Percentiles rank a stretch among this genome's conserved stretches.
Conservation (phyloP, 768 basidiomycete species). For the Goffeauzyma gilvescens region DNA sequence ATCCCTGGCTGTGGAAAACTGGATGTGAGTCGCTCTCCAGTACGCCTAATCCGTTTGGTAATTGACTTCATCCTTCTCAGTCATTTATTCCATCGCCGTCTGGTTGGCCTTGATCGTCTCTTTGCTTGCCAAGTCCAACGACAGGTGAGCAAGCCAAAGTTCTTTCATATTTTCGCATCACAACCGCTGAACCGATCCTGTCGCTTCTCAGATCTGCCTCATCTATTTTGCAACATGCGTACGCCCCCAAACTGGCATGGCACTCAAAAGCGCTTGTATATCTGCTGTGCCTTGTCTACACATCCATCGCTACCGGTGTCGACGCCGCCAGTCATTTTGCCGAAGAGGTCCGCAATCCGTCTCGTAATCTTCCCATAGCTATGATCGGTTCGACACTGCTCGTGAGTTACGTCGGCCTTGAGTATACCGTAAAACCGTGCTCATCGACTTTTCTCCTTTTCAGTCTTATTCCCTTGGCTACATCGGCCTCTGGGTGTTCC, state of each 20-base stretch:
- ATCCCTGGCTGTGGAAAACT: too few species aligned
- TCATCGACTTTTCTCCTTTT: slow-evolving; percentile 6
- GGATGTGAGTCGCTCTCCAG: too few species aligned
- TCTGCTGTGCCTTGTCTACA: slow-evolving; percentile 32
- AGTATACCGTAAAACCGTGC: background rate
- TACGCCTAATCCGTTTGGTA: too few species aligned
- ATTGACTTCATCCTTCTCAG: too few species aligned
- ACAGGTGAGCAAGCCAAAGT: background rate
- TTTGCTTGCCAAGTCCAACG: slow-evolving; percentile 9
- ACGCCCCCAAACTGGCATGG: slow-evolving; percentile 22
- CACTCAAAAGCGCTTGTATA: slow-evolving; percentile 29
- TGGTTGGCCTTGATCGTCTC: slow-evolving; percentile 24
- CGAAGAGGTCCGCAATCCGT: slow-evolving; percentile 34
- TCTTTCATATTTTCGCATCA: background rate
- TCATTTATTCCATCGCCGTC: slow-evolving; percentile 19
- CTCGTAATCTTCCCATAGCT: slow-evolving; percentile 33
- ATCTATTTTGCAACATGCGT: slow-evolving; percentile 7
- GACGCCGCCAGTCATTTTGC: too few species aligned
- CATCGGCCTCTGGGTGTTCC: too few species aligned
- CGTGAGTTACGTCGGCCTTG: slow-evolving; percentile 15
- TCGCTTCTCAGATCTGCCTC: slow-evolving; percentile 1
- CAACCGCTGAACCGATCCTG: background rate
- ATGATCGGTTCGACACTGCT: slow-evolving; percentile 23
- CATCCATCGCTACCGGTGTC: slow-evolving; percentile 32
- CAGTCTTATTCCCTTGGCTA: too few species aligned